phyloP scores from a whole-genome alignment of 345 rosid genomes.

The Clausena lansium region DNA sequence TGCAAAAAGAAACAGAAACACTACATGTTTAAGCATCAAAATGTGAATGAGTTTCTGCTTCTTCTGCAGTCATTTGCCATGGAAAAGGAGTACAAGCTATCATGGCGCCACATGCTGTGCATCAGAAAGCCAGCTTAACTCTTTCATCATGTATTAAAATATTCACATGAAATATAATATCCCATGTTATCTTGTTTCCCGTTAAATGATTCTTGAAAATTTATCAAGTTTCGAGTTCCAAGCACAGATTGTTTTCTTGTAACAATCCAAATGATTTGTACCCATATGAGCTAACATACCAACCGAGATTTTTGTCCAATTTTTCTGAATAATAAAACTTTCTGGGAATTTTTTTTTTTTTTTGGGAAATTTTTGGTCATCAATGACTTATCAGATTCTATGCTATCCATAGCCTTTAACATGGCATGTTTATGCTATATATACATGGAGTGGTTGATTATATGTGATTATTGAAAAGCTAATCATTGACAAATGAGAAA shows the following conservation, averaged over 20 bases:
- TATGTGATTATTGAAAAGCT: constrained; percentile 16
- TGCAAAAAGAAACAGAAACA: neutral
- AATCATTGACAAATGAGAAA: constrained; percentile 15
- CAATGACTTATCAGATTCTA: neutral
- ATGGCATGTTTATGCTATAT: neutral
- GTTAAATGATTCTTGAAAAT: neutral
- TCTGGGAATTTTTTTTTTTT: neutral
- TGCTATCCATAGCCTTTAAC: neutral
- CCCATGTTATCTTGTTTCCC: constrained; percentile 27
- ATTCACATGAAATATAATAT: neutral
- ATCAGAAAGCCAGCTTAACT: constrained; percentile 11
- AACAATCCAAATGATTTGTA: constrained; percentile 3
- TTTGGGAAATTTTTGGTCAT: neutral
- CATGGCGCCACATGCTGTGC: constrained; percentile 4
- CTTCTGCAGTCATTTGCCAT: constrained; percentile 6
- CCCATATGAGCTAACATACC: neutral
- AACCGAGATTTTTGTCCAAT: neutral
- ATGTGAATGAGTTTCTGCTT: neutral
- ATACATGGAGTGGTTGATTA: neutral
- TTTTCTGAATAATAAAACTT: constrained; percentile 4
- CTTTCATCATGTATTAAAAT: neutral
- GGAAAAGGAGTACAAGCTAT: neutral
- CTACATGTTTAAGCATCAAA: neutral
- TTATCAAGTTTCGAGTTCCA: neutral
- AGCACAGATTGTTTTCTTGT: neutral